These are phyloP conservation scores for Pneumocystis sp. DNA, from an alignment of 1,139 yeast genomes.

Conservation along the genomic window DNA sequence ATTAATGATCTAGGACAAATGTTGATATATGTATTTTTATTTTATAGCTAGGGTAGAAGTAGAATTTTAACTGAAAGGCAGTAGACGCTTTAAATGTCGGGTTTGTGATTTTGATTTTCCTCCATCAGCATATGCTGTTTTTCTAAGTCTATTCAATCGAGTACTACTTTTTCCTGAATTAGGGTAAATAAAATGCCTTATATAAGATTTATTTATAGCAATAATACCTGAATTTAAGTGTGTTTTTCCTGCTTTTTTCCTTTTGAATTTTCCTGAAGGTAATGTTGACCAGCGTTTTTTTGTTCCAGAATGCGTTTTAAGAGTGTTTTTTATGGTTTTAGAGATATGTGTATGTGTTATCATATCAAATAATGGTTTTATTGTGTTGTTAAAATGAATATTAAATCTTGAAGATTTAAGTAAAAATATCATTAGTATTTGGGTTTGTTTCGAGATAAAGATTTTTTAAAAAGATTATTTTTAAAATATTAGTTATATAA, in stretches of 20 bases:
- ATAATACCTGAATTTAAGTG: neutral
- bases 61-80: constrained; percentile 3
- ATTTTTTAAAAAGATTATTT: neutral
- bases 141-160: constrained; percentile 3
- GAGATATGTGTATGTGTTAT: neutral
- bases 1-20: neutral
- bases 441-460: neutral
- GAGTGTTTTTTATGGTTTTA: neutral
- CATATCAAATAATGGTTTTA: neutral
- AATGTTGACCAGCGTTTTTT: constrained; percentile 10
- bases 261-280: constrained; percentile 13
- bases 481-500: neutral
- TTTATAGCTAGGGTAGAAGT: neutral
- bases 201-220: neutral
- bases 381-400: neutral
- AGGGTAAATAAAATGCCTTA: neutral
- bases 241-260: neutral
- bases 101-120: constrained; percentile 2
- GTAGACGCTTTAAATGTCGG: constrained; percentile 2
- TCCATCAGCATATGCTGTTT: constrained; percentile 1
- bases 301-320: constrained; percentile 10
- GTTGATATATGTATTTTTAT: neutral
- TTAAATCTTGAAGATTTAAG: neutral
- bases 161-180: constrained; percentile 4
- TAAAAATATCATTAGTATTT: neutral